A percentile compares a stretch with the other conserved stretches of the same genome.
Evolutionary conservation across 768 basidiomycete species (phyloP).

Genomic region (Inosperma sp.): DNA sequence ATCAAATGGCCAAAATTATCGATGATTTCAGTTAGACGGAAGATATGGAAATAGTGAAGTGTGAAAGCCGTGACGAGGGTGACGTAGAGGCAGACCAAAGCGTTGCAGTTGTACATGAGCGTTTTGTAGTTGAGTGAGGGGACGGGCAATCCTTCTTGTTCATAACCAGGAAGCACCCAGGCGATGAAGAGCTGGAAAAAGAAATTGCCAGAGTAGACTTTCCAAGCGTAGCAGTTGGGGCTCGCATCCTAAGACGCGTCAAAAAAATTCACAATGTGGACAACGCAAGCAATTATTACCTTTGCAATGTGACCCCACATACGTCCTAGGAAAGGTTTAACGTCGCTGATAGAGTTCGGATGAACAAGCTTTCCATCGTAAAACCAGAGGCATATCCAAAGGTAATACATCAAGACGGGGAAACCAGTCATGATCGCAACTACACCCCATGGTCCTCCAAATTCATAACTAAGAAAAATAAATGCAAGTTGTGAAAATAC

Average conservation of each 20-base stretch:
- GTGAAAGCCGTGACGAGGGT: slow-evolving; percentile 70
- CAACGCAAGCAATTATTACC: slow-evolving; percentile 37
- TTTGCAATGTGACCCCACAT: slow-evolving; percentile 86
- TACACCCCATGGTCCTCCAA: slow-evolving; percentile 92
- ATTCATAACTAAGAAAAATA: slow-evolving; percentile 69
- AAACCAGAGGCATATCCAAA: slow-evolving; percentile 97
- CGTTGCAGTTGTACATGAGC: slow-evolving; percentile 96
- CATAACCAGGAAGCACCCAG: slow-evolving; percentile 84
- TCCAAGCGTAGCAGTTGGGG: slow-evolving; percentile 85
- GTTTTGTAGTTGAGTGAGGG: slow-evolving; percentile 91
- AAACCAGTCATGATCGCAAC: slow-evolving; percentile 92
- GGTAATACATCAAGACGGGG: slow-evolving; percentile 95
- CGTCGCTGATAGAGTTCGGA: slow-evolving; percentile 64
- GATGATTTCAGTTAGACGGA: slow-evolving; percentile 91
- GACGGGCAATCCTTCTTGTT: slow-evolving; percentile 94
- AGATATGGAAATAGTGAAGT: slow-evolving; percentile 76
- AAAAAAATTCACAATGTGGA: not conserved
- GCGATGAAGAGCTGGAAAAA: slow-evolving; percentile 88
- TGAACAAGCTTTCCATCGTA: slow-evolving; percentile 80
- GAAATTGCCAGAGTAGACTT: slow-evolving; percentile 85
- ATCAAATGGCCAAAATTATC: slow-evolving; percentile 95
- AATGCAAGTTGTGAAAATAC: slow-evolving; percentile 7
- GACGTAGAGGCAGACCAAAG: slow-evolving; percentile 75
- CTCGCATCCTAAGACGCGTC: slow-evolving; percentile 62
- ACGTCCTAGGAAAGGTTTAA: slow-evolving; percentile 67